Conservation (phyloP, 164 flowering plant species). For the Umbellularia californica region DNA sequence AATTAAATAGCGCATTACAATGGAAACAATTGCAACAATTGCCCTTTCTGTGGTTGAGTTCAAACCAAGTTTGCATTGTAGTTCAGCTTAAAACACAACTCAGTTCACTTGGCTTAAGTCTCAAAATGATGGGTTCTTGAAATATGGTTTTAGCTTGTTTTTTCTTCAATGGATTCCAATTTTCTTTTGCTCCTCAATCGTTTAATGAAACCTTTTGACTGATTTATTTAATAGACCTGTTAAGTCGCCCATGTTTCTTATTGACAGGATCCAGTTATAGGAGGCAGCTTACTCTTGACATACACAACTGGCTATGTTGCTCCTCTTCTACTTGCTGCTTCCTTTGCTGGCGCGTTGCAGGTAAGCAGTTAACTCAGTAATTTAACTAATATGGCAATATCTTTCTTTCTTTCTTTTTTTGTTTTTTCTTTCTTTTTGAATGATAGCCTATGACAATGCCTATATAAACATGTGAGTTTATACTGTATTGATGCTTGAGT, state of each 20-base stretch:
- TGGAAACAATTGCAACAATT: no score
- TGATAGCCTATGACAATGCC: no score
- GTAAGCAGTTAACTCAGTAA: conserved; percentile 23
- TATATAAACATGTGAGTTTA: not conserved
- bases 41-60: no score
- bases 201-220: not conserved
- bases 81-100: no score
- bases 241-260: not conserved
- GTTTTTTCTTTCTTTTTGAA: not conserved
- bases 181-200: not conserved
- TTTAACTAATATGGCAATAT: no score
- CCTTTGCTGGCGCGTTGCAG: conserved; percentile 98
- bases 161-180: not conserved
- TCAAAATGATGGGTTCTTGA: no score
- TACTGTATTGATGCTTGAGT: not conserved
- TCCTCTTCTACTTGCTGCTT: conserved; percentile 95
- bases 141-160: not conserved
- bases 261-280: conserved; percentile 81
- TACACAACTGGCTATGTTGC: conserved; percentile 96
- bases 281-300: conserved; percentile 91
- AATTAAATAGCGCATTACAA: no score
- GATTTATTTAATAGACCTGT: not conserved
- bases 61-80: no score
- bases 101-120: no score
- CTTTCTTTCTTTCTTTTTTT: no score